Percentiles rank a stretch among this genome's conserved stretches.
phyloP scores from a whole-genome alignment of 2,329 filamentous ascomycete genomes.

The Exophiala aquamarina region DNA sequence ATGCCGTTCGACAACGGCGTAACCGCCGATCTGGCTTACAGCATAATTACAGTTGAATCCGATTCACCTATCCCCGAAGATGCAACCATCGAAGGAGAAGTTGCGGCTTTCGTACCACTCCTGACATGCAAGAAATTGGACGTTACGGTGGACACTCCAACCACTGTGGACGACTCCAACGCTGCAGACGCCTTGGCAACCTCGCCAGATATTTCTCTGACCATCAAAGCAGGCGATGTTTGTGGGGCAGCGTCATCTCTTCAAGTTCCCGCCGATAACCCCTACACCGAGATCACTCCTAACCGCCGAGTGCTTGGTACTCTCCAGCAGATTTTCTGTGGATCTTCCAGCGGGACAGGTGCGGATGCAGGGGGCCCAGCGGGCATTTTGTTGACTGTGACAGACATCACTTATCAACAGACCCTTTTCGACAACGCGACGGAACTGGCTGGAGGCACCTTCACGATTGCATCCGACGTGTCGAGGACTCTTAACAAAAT shows the following conservation, averaged over 20 bases:
- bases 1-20: constrained; percentile 25
- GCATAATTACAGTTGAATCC: constrained; percentile 15
- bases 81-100: constrained; percentile 18
- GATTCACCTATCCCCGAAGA: constrained; percentile 10
- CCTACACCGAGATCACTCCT: constrained; percentile 25
- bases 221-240: constrained; percentile 19
- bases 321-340: constrained; percentile 23
- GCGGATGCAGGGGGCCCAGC: constrained; percentile 14
- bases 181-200: constrained; percentile 17
- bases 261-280: constrained; percentile 22
- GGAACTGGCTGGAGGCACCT: constrained; percentile 21
- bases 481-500: constrained; percentile 24
- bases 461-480: constrained; percentile 24
- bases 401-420: constrained; percentile 24
- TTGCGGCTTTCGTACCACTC: constrained; percentile 25
- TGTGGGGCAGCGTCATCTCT: constrained; percentile 19
- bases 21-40: constrained; percentile 22
- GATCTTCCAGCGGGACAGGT: constrained; percentile 8
- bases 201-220: constrained; percentile 24
- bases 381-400: constrained; percentile 24
- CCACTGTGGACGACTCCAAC: constrained; percentile 21
- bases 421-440: constrained; percentile 23
- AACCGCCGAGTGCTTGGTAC: constrained; percentile 19
- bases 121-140: constrained; percentile 22
- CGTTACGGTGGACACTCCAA: constrained; percentile 18